Base-by-base conservation (phyloP, 2,329 filamentous ascomycete species). In the Sporothrix variecibatus region DNA sequence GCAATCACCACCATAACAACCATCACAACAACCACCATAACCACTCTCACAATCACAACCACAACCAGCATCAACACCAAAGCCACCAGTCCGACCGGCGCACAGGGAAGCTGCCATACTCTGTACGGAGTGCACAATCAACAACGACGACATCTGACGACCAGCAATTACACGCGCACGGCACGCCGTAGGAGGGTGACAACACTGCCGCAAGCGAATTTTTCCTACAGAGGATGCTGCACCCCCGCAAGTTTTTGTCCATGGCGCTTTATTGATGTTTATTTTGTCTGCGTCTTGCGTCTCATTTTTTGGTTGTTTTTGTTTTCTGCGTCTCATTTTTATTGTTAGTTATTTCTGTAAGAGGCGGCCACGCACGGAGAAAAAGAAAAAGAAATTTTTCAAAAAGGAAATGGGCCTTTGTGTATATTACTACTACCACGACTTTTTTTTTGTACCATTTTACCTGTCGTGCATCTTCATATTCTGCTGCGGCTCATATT, bases 121-220 rank as follows among this genome's bases (percentile, higher is more conserved):
- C 53, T 0, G 15, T 56, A 0, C 58, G 73, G n/a, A 34, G 5
- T 28, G 8, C 12, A 49, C 43, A 49, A 49, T 15, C 62, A 17
- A 38, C 6, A 26, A 40, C 64, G 40, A 40, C 40, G 40, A 40
- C 40, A 17, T 51, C 58, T 56, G 76, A 77, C 9, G 74, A 75
- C 38, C 73, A 68, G 73, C 72, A 73, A 46, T 67, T 68, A 43
- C 53, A 74, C 43, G 60, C 67, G 23, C 74, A 73, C 71, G 65
- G 74, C 71, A 75, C 76, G 43, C 75, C 76, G 62, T 77, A 76
- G 73, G 70, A 70, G 23, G 70, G 74, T n/a, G 74, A 76, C 12
- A n/a, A 23, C n/a, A 23, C 31, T 6, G 68, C 58, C 20, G 51
- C 49, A 46, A 60, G 46, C 34, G 31, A 46, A 12, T 67, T 72